phyloP scores from a whole-genome alignment of 306 rosid species.

The Dryas drummondii region DNA sequence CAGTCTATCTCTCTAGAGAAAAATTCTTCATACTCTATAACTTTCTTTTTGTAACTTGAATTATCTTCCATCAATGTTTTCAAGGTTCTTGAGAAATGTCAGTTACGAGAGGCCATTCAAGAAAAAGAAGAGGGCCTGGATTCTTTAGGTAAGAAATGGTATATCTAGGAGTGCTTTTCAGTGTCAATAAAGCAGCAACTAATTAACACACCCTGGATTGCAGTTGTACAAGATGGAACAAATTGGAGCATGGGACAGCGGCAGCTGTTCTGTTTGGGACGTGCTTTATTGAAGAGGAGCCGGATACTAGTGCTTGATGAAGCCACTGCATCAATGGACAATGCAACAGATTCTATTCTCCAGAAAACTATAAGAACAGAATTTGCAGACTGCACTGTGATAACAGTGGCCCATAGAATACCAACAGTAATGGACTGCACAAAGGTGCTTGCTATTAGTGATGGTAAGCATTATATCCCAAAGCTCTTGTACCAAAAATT shows the following conservation, averaged over 20 bases:
- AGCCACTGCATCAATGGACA: constrained; percentile 43
- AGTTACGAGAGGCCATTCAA: constrained; percentile 24
- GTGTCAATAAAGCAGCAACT: not conserved
- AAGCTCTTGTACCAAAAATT: not conserved
- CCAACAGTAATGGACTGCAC: constrained; percentile 39
- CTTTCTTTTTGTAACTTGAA: not conserved
- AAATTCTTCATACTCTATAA: not conserved
- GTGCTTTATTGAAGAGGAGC: constrained; percentile 37
- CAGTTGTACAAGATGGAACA: constrained; percentile 36
- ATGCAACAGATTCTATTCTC: constrained; percentile 29
- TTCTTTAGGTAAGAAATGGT: constrained; percentile 26
- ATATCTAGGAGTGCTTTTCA: not conserved
- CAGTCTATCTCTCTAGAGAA: too few relatives aligned
- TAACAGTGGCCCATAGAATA: not conserved
- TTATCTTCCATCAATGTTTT: not conserved
- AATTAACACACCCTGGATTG: not conserved
- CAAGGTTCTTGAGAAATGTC: constrained; percentile 29
- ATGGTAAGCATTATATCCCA: constrained; percentile 23
- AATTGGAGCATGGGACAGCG: constrained; percentile 47
- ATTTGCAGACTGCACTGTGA: constrained; percentile 33
- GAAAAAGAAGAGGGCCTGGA: constrained; percentile 29
- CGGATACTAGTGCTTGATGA: constrained; percentile 34
- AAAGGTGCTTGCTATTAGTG: constrained; percentile 30
- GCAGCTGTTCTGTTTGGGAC: constrained; percentile 36
- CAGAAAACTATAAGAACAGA: constrained; percentile 32